phyloP scores from a whole-genome alignment of 768 basidiomycete species.

The Tulasnella calospora region DNA sequence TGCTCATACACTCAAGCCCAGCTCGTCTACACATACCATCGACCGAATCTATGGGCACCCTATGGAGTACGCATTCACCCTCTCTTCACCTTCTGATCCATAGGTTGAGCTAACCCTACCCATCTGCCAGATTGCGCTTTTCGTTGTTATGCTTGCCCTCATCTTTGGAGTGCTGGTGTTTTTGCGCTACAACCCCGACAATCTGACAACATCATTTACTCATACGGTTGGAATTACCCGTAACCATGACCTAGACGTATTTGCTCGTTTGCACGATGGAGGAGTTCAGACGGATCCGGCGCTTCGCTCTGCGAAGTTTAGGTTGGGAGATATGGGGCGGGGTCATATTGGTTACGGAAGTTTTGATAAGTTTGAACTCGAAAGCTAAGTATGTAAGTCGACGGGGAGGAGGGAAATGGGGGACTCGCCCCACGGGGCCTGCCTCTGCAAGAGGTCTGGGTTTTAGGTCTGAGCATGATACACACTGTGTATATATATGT shows the following conservation, averaged over 20 bases:
- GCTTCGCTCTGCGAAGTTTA: not conserved
- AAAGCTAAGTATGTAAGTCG: not conserved
- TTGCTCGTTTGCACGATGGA: not conserved
- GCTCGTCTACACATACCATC: not conserved
- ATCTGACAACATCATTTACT: not conserved
- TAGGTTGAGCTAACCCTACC: not conserved
- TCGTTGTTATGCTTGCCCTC: not conserved
- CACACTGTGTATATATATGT: not conserved
- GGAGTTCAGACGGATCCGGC: not conserved
- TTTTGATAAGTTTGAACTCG: not conserved
- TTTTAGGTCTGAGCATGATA: not conserved
- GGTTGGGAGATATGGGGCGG: not conserved
- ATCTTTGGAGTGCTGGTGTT: not conserved
- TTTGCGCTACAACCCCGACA: not conserved
- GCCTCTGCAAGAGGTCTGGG: not conserved
- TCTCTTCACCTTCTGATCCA: not conserved
- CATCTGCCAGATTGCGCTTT: not conserved
- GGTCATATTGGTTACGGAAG: not conserved
- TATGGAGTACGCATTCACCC: not conserved
- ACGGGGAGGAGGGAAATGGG: not conserved
- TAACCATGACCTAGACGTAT: not conserved
- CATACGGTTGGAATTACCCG: not conserved
- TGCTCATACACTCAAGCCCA: not conserved
- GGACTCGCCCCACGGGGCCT: not conserved
- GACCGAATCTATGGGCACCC: not conserved